phyloP scores from a whole-genome alignment of 805 yeast genomes.

The Blastobotrys peoriensis region DNA sequence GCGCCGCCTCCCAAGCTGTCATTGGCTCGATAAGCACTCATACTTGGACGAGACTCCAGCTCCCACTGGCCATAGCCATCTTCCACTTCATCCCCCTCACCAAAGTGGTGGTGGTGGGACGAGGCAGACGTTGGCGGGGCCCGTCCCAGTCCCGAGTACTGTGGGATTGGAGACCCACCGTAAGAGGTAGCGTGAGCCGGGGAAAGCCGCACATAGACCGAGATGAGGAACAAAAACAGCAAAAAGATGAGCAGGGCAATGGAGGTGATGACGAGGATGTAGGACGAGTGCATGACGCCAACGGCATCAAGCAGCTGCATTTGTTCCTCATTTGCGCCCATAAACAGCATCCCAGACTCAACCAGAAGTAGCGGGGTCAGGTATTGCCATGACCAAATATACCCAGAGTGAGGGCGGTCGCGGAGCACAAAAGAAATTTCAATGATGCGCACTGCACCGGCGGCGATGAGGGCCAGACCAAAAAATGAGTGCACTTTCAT shows the following conservation, averaged over 20 bases:
- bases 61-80: background rate
- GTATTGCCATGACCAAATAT: constrained; percentile 69
- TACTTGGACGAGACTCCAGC: background rate
- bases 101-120: no score
- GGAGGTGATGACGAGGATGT: constrained; percentile 62
- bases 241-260: constrained; percentile 68
- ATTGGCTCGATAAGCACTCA: background rate
- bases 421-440: constrained; percentile 74
- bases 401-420: constrained; percentile 37
- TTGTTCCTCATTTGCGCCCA: constrained; percentile 93
- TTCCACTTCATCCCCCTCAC: no score
- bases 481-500: constrained; percentile 86
- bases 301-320: constrained; percentile 59
- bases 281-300: constrained; percentile 82
- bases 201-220: constrained; percentile 46
- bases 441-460: constrained; percentile 68
- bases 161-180: background rate
- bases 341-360: constrained; percentile 73
- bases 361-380: constrained; percentile 78
- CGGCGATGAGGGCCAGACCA: constrained; percentile 72
- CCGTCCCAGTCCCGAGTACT: background rate
- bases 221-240: constrained; percentile 57
- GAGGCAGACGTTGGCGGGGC: constrained; percentile 1
- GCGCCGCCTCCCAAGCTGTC: background rate
- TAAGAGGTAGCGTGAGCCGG: background rate